Conservation (phyloP, 2,329 filamentous ascomycete genomes). For the Neonectria ditissima region DNA sequence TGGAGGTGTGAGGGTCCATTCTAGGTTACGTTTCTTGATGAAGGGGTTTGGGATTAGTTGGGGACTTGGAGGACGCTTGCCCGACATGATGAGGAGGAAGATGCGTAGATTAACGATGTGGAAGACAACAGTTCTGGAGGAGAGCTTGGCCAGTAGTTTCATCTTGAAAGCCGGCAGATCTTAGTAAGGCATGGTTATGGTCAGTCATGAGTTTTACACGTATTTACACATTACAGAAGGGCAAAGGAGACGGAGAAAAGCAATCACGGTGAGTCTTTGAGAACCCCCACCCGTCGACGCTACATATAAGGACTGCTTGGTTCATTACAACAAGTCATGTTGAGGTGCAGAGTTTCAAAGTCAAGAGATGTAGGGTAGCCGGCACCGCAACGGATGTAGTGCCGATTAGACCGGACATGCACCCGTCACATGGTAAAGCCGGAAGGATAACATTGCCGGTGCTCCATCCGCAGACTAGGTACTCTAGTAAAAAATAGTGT, state of each 20-base stretch:
- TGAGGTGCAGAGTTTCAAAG: neutral
- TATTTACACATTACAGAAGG: neutral
- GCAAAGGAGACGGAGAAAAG: too few species aligned
- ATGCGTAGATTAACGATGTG: neutral
- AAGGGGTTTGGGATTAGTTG: conserved; percentile 58
- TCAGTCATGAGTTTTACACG: neutral
- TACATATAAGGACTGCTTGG: neutral
- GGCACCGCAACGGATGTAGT: neutral
- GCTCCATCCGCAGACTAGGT: neutral
- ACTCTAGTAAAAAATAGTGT: neutral
- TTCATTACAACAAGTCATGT: neutral
- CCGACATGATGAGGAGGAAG: conserved; percentile 14
- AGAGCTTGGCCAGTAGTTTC: too few species aligned
- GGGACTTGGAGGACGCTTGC: conserved; percentile 49
- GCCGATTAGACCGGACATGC: neutral
- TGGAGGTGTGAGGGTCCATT: conserved; percentile 54
- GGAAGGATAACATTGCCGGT: neutral
- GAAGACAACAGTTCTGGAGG: too few species aligned
- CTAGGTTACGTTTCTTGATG: conserved; percentile 60
- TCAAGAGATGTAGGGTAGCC: neutral
- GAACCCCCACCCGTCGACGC: too few species aligned
- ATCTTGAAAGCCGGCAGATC: neutral
- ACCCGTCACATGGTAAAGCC: conserved; percentile 1
- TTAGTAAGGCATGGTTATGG: neutral
- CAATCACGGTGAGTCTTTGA: too few species aligned